Percentiles rank a stretch among this genome's conserved stretches.
phyloP scores from a whole-genome alignment of 2,329 filamentous ascomycete genomes.

The Cladosporium sp. region DNA sequence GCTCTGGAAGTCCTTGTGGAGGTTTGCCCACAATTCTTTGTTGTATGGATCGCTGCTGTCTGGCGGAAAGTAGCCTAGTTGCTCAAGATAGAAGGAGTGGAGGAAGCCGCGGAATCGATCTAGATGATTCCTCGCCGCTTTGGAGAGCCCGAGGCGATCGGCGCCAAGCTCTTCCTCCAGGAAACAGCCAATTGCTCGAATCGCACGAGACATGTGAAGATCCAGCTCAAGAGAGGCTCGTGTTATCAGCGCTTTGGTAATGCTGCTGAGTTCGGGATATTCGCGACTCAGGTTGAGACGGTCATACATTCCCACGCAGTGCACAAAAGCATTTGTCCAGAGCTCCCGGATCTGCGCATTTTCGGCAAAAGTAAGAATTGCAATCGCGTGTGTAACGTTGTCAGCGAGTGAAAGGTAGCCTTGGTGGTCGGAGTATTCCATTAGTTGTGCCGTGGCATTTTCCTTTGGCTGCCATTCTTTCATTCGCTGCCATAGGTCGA shows the following conservation, averaged over 20 bases:
- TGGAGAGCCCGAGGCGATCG: constrained; percentile 59
- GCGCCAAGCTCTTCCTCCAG: constrained; percentile 68
- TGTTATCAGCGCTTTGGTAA: constrained; percentile 63
- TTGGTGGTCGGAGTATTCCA: constrained; percentile 63
- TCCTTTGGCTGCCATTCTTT: constrained; percentile 39
- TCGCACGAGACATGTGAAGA: constrained; percentile 54
- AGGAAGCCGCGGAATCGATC: constrained; percentile 69
- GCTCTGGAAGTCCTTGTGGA: constrained; percentile 66
- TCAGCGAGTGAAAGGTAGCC: constrained; percentile 66
- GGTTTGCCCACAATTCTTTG: constrained; percentile 54
- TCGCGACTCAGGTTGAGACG: constrained; percentile 54
- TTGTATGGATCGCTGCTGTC: constrained; percentile 48
- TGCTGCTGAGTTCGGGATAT: constrained; percentile 51
- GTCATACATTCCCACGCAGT: constrained; percentile 75
- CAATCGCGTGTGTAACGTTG: constrained; percentile 64
- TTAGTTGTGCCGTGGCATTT: constrained; percentile 35
- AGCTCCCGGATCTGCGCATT: constrained; percentile 58
- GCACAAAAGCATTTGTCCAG: constrained; percentile 70
- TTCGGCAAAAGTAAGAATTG: constrained; percentile 65
- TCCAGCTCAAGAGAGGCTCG: constrained; percentile 63
- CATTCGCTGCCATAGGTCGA: constrained; percentile 63
- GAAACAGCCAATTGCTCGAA: constrained; percentile 60
- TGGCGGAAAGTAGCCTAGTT: constrained; percentile 70
- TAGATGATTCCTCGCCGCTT: constrained; percentile 61
- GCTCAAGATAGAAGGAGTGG: constrained; percentile 60